Base-by-base conservation (phyloP, 2,329 filamentous ascomycete genomes). In the Ilyonectria mors-panacis region DNA sequence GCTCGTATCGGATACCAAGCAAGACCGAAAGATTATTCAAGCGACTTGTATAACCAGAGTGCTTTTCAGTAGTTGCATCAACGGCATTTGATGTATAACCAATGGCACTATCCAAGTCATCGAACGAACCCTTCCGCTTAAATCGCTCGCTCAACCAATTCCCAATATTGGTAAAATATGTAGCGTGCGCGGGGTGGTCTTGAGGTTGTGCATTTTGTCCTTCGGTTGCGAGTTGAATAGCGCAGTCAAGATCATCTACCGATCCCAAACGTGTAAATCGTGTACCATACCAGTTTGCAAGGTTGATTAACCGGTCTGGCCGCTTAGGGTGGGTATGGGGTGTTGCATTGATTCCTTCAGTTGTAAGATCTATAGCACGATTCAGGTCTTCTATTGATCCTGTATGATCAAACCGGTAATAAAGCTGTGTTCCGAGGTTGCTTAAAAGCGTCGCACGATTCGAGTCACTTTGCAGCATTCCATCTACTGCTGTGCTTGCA, bases 301-400 rank as follows among this genome's bases (percentile, higher is more conserved):
- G 23, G 23, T 15, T 50, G 23, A 23, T 28, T 6, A 50, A 28
- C 6, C 21, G 21, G 47, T 50, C 45, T 21, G 45, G n/a, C 21
- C 21, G 45, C n/a, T 48, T 48, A 23, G 45, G 45, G 21, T 48
- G 45, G 45, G 13, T 37, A 10, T 37, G 10, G 9, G 35, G 35
- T 13, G 35, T 37, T 37, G 35, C 35, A 13, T 37, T 13, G 35
- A 37, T 15, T 15, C 2, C 35, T 8, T 37, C 35, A 37, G 3
- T 15, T 37, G 35, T 37, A 13, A 37, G 33, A 28, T 48, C 26
- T 7, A 59, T 47, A 39, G 56, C 56, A 9, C 17, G 30, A 30
- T 59, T 50, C 15, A 59, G 39, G 21, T 59, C 42, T 26, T 48
- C 56, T 35, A 59, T 59, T 21, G 12, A 48, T 4, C 44, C 56